Base-by-base conservation (phyloP, 768 basidiomycete species). In the Trametes maxima region DNA sequence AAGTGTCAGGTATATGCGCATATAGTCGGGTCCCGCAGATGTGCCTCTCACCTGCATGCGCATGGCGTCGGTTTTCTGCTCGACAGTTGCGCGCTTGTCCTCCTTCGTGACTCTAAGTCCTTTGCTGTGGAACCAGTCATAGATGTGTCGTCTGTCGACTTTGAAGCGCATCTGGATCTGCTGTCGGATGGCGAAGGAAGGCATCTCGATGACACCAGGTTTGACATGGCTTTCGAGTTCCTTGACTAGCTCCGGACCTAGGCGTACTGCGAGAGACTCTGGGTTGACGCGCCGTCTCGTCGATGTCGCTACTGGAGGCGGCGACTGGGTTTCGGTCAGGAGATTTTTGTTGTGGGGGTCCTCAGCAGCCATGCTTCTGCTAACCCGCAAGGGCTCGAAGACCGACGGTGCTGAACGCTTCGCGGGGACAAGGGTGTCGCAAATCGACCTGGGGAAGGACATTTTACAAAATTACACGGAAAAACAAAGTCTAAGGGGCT, bases 121-220 rank as follows among this genome's bases (percentile, higher is more conserved):
- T 67, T 79, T 76, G 67, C 79, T 80, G 72, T 90, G 89, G 73
- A 88, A 90, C 72, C 90, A 90, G 73, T 90, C 89, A 69, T 90
- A 90, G 64, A 90, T 85, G 66, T 89, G 88, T 65, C 89, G 76
- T 65, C 89, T 78, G 70, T 90, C 88, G 59, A 89, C 85, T 60
- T 77, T 78, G 70, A 88, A 88, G 47, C 85, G 82, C 68, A 85
- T 81, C 73, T 90, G 89, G 36, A 90, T 82, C 61, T 85, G 86
- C 64, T 86, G 87, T 57, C 89, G 81, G 54, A 86, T 77, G 8
- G 84, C 79, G 67, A 90, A 92, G 11, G 85, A 82, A 7, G 89
- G 89, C 89, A 92, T 92, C 69, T 89, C 88, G 25, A 71, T 75
- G 44, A 84, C 85, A 43, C 89, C 89, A 11, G 87, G 85, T 51